These are phyloP conservation scores for Zea luxurians DNA, from an alignment of 176 grass and related monocot species.

Conservation along the genomic window DNA sequence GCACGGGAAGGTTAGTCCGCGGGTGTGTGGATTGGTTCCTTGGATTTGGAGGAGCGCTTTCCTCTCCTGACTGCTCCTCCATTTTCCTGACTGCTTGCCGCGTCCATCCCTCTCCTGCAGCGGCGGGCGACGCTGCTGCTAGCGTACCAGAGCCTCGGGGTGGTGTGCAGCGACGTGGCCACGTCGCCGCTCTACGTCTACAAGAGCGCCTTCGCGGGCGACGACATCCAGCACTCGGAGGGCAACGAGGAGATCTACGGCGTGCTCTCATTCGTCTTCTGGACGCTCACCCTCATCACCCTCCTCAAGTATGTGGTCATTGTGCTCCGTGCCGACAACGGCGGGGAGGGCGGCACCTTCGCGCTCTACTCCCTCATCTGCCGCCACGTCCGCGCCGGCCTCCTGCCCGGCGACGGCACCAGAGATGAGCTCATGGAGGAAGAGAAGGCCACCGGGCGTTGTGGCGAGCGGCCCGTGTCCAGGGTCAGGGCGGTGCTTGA, in stretches of 20 bases:
- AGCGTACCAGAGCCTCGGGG: constrained; percentile 94
- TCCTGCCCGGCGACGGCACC: constrained; percentile 62
- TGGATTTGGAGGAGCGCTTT: neutral
- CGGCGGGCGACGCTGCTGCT: constrained; percentile 60
- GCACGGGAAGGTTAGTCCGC: constrained; percentile 46
- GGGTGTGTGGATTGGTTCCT: neutral
- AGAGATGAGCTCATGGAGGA: constrained; percentile 61
- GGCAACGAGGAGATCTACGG: constrained; percentile 99
- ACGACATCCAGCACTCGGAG: constrained; percentile 84
- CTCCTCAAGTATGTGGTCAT: constrained; percentile 95
- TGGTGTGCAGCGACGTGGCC: constrained; percentile 92
- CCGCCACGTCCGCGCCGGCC: constrained; percentile 76
- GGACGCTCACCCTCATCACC: constrained; percentile 91
- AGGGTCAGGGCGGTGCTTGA: constrained; percentile 52
- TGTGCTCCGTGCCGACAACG: constrained; percentile 84
- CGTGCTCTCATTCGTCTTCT: constrained; percentile 98
- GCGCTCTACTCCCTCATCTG: constrained; percentile 98
- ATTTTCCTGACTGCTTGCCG: constrained; percentile 4
- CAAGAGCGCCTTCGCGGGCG: constrained; percentile 81
- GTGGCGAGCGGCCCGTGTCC: constrained; percentile 2
- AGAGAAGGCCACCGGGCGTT: constrained; percentile 8
- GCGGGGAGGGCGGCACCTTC: constrained; percentile 97
- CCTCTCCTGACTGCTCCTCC: neutral
- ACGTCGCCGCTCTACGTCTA: constrained; percentile 96
- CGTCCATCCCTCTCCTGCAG: neutral